Percentiles rank a stretch among this genome's conserved stretches.
phyloP scores from a whole-genome alignment of 768 basidiomycete genomes.

The Ramaria sp. region DNA sequence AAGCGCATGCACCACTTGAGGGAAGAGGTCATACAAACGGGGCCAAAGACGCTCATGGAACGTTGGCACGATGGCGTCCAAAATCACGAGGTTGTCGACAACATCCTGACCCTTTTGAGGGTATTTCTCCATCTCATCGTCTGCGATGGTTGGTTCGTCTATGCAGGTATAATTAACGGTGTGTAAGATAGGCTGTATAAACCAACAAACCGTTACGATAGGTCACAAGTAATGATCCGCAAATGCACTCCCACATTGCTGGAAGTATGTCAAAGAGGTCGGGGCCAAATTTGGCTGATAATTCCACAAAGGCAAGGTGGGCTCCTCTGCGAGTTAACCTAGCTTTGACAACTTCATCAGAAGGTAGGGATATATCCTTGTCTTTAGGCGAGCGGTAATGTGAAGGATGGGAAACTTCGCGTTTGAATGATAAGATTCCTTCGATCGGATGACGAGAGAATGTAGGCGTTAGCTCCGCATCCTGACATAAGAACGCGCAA shows the following conservation, averaged over 20 bases:
- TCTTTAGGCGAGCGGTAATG: constrained; percentile 7
- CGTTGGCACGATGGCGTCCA: constrained; percentile 71
- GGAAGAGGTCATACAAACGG: constrained; percentile 63
- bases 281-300: constrained; percentile 69
- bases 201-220: constrained; percentile 50
- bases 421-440: constrained; percentile 67
- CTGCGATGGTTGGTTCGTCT: constrained; percentile 46
- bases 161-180: constrained; percentile 1
- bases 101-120: constrained; percentile 72
- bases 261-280: constrained; percentile 72
- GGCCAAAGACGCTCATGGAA: constrained; percentile 63
- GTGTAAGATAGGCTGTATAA: not conserved
- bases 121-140: constrained; percentile 49
- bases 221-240: constrained; percentile 58
- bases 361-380: constrained; percentile 20
- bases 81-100: constrained; percentile 84
- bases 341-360: constrained; percentile 51
- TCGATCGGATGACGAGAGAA: constrained; percentile 49
- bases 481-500: constrained; percentile 92
- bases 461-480: constrained; percentile 80
- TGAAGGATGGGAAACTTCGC: constrained; percentile 22
- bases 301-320: constrained; percentile 64
- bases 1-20: constrained; percentile 65
- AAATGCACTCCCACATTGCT: constrained; percentile 92
- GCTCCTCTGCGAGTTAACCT: constrained; percentile 80